Evolutionary conservation across 2,329 filamentous ascomycete species (phyloP).

Genomic region (Aschersonia sp.): DNA sequence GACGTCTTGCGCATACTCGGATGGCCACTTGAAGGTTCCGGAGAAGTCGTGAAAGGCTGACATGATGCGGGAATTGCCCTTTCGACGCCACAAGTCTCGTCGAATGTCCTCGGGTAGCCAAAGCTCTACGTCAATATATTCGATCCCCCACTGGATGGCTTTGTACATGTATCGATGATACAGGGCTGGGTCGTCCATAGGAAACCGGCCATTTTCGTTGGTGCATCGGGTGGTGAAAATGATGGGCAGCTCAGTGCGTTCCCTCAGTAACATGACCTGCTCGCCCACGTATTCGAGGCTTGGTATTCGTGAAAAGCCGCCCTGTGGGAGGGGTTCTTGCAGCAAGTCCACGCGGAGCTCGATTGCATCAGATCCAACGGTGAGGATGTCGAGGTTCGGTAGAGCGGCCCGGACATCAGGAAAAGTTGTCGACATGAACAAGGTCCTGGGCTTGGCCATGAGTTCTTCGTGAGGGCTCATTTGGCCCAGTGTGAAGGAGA

Average conservation of each 20-base stretch:
- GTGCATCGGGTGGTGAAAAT: slow-evolving; percentile 78
- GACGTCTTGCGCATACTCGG: slow-evolving; percentile 52
- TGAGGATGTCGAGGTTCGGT: slow-evolving; percentile 74
- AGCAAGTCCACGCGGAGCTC: slow-evolving; percentile 75
- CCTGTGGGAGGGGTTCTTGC: slow-evolving; percentile 52
- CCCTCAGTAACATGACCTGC: slow-evolving; percentile 71
- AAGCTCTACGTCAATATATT: slow-evolving; percentile 80
- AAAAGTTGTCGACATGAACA: slow-evolving; percentile 79
- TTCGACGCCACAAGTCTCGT: slow-evolving; percentile 48
- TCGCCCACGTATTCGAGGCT: slow-evolving; percentile 75
- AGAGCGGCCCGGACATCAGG: slow-evolving; percentile 71
- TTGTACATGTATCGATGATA: slow-evolving; percentile 71
- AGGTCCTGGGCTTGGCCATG: slow-evolving; percentile 63
- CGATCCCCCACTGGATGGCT: slow-evolving; percentile 77
- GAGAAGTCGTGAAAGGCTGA: slow-evolving; percentile 89
- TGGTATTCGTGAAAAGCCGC: slow-evolving; percentile 49
- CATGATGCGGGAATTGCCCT: slow-evolving; percentile 72
- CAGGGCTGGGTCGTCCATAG: slow-evolving; percentile 62
- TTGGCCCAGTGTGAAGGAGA: slow-evolving; percentile 68
- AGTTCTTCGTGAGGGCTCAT: slow-evolving; percentile 64
- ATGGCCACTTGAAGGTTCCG: slow-evolving; percentile 71
- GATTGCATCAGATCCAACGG: slow-evolving; percentile 73
- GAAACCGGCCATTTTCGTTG: slow-evolving; percentile 69
- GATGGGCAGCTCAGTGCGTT: slow-evolving; percentile 77
- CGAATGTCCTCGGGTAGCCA: slow-evolving; percentile 72